phyloP scores from a whole-genome alignment of 768 basidiomycete genomes.

The Xerocomellus chrysenteron region DNA sequence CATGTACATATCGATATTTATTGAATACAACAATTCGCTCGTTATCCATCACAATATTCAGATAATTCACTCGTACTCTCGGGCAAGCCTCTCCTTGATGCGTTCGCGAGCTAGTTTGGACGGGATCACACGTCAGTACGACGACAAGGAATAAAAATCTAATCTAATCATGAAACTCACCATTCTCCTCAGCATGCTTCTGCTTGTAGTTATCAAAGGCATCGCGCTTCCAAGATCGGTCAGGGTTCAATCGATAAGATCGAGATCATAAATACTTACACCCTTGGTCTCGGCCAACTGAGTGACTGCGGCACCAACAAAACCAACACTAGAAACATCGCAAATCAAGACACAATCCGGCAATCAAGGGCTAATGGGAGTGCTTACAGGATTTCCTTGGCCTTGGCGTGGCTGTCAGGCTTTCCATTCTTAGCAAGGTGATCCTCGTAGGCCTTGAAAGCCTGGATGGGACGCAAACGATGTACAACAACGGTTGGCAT shows the following conservation, averaged over 20 bases:
- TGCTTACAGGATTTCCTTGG: constrained; percentile 23
- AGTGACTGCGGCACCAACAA: constrained; percentile 3
- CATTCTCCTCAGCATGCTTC: neutral
- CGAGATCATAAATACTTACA: constrained; percentile 1
- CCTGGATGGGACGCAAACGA: constrained; percentile 4
- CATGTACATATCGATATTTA: neutral
- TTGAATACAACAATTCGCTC: neutral
- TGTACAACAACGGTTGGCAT: neutral
- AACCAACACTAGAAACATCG: constrained; percentile 6
- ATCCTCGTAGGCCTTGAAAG: constrained; percentile 18
- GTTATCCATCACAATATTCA: neutral
- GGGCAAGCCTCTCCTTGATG: neutral
- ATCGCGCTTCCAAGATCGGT: neutral
- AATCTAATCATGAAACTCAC: neutral
- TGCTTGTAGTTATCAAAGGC: constrained; percentile 4
- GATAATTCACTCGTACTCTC: neutral
- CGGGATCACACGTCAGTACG: neutral
- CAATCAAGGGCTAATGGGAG: neutral
- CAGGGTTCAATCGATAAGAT: neutral
- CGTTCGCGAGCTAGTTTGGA: neutral
- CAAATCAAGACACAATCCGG: neutral
- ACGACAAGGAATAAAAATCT: neutral
- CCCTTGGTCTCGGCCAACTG: constrained; percentile 21
- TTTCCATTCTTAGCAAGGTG: constrained; percentile 12
- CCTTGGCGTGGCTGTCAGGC: constrained; percentile 21